Percentiles rank a stretch among this genome's conserved stretches.
Conservation (phyloP, 2,329 filamentous ascomycete species). For the Beauveria sp. region DNA sequence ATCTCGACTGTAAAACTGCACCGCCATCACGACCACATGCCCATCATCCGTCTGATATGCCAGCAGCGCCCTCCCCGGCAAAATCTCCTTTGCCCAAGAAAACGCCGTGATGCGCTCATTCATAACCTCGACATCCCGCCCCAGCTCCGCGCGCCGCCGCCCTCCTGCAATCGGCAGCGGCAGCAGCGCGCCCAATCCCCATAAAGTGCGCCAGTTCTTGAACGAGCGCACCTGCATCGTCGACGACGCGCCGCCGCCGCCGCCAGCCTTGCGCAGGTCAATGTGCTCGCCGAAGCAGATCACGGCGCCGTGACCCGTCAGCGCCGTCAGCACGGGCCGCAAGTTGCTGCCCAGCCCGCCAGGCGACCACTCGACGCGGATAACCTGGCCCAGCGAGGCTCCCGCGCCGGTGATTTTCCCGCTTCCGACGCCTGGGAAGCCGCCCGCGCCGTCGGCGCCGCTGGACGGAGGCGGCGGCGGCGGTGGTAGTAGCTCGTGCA, state of each 20-base stretch:
- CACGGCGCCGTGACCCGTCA: constrained; percentile 43
- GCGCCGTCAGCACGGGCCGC: constrained; percentile 42
- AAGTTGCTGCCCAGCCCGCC: constrained; percentile 47
- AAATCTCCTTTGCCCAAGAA: constrained; percentile 42
- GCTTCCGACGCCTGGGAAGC: neutral
- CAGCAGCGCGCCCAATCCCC: constrained; percentile 47
- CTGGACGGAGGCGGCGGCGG: neutral
- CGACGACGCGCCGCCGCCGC: constrained; percentile 16
- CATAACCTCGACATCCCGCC: constrained; percentile 24
- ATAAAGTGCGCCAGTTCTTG: constrained; percentile 46
- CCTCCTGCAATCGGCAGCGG: constrained; percentile 33
- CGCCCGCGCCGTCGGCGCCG: neutral
- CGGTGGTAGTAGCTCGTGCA: neutral
- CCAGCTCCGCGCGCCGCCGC: constrained; percentile 15
- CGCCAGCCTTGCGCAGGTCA: constrained; percentile 19
- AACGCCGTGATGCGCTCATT: constrained; percentile 43
- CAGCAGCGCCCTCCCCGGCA: constrained; percentile 35
- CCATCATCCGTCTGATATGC: constrained; percentile 44
- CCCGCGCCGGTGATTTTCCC: neutral
- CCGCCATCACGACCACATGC: constrained; percentile 43
- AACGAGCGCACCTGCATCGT: constrained; percentile 30
- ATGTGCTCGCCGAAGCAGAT: constrained; percentile 43
- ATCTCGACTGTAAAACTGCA: constrained; percentile 31
- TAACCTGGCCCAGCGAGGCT: constrained; percentile 46
- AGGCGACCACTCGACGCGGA: constrained; percentile 50